Percentiles rank a stretch among this genome's conserved stretches.
Conservation (phyloP, 1,139 yeast species). For the Hyphopichia khmerensis region DNA sequence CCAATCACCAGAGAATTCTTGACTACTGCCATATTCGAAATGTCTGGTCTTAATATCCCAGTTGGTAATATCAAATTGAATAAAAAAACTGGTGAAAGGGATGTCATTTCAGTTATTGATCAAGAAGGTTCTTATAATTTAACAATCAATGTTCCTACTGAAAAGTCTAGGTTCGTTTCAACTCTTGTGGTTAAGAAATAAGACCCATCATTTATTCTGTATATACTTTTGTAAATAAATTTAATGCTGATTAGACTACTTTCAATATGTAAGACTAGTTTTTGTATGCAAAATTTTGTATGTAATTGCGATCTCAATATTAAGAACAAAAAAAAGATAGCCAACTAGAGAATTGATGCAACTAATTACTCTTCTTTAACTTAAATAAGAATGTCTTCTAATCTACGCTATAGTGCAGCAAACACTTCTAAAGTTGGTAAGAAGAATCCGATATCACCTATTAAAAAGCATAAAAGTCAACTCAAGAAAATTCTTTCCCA, state of each 20-base stretch:
- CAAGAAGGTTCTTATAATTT: constrained; percentile 32
- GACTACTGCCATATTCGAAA: constrained; percentile 21
- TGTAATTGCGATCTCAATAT: too few species aligned
- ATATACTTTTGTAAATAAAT: constrained; percentile 8
- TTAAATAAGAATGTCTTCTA: constrained; percentile 18
- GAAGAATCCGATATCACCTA: constrained; percentile 20
- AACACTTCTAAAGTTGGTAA: constrained; percentile 36
- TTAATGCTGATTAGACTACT: too few species aligned
- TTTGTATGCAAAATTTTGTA: too few species aligned
- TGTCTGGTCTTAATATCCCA: constrained; percentile 34
- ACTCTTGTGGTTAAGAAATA: constrained; percentile 8
- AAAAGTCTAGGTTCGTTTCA: background rate
- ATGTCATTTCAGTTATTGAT: constrained; percentile 8
- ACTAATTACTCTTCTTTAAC: too few species aligned
- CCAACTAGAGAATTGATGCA: too few species aligned
- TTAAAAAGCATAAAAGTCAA: constrained; percentile 21
- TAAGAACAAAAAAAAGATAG: too few species aligned
- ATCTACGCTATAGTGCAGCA: constrained; percentile 42
- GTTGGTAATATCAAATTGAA: constrained; percentile 18
- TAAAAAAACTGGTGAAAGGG: constrained; percentile 9
- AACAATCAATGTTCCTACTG: background rate
- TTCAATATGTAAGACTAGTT: too few species aligned
- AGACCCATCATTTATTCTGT: constrained; percentile 4
- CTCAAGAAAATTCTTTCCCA: constrained; percentile 27
- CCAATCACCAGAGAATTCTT: constrained; percentile 31